Base-by-base conservation (phyloP, 73 alveolate species). In the Halteria grandinella region DNA sequence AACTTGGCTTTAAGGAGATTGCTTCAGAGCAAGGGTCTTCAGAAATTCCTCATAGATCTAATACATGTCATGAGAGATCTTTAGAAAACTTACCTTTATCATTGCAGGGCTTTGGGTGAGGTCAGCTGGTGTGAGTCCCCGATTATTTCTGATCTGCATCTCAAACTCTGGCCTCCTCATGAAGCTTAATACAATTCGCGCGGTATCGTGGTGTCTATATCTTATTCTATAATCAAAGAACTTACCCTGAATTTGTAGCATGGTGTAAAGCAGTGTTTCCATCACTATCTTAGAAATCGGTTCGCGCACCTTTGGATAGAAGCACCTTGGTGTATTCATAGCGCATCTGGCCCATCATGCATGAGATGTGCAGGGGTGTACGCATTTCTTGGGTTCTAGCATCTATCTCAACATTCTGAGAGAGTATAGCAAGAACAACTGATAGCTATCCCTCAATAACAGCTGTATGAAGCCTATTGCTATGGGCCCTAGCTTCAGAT, bases 381-480 rank as follows among this genome's bases (percentile, higher is more conserved):
- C 89, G 43, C 45, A 44, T 20, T 24, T 54, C 62, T 21, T 92
- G 89, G 37, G 91, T 80, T 0, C 11, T 39, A 7, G 93, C 94
- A 44, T 86, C 86, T 44, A 89, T 90, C 55, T 89, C 91, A 39
- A 82, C 92, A 55, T 90, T 84, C 36, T 80, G 72, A 43, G 73
- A 75, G 48, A 62, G 63, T 27, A 88, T 60, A 28, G 89, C 57
- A 62, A 75, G 78, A 3, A 85, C 95, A 6, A 94, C 86, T 57
- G 89, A 72, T 12, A 59, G 73, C 71, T 88, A 79, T 34, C 99
- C 99, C 69, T 95, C 99, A 83, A 87, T 92, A 21, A 97, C 90
- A 20, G 99, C 99, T 39, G 69, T 59, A 84, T 95, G 99, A 1
- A 97, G 74, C 0, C 97, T 89, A 37, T 94, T 91, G 97, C 98